These are phyloP conservation scores for Entoloma clypeatum DNA, from an alignment of 1,284 basidiomycete species.

Conservation along the genomic window DNA sequence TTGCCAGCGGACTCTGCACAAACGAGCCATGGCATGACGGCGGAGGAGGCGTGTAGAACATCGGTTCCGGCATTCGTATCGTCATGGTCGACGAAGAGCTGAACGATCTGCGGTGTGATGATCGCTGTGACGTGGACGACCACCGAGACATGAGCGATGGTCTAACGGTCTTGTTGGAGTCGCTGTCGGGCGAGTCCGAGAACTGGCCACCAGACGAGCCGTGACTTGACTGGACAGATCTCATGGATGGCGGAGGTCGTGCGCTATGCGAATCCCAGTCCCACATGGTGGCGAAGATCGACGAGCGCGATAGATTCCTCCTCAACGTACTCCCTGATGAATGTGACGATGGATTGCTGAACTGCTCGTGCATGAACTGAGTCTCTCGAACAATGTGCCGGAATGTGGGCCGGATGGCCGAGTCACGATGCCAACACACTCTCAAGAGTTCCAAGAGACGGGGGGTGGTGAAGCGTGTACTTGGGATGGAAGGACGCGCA, in stretches of 20 bases:
- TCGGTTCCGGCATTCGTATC: slow-evolving; percentile 30
- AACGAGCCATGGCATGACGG: slow-evolving; percentile 13
- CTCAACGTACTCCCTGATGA: slow-evolving; percentile 9
- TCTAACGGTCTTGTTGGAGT: not conserved
- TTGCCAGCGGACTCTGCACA: slow-evolving; percentile 4
- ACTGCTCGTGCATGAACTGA: slow-evolving; percentile 26
- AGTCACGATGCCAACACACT: slow-evolving; percentile 32
- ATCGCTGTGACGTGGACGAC: not conserved
- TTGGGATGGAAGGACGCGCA: slow-evolving; percentile 49
- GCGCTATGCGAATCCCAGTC: slow-evolving; percentile 17
- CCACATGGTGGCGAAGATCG: slow-evolving; percentile 10
- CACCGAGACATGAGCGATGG: not conserved
- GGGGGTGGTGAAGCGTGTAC: slow-evolving; percentile 30
- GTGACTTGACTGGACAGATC: slow-evolving; percentile 21
- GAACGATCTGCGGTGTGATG: slow-evolving; percentile 1
- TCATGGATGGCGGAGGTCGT: slow-evolving; percentile 32
- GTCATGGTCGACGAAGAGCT: slow-evolving; percentile 22
- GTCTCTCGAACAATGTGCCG: slow-evolving; percentile 27
- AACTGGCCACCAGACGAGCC: slow-evolving; percentile 6
- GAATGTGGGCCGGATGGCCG: slow-evolving; percentile 29
- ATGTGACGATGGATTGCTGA: not conserved
- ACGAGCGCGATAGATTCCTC: slow-evolving; percentile 10
- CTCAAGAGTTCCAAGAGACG: slow-evolving; percentile 30
- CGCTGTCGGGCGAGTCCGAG: no score
- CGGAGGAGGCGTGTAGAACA: slow-evolving; percentile 25